Base-by-base conservation (phyloP, 225 moss, liverwort and hornwort species). In the Ulota crispa region DNA sequence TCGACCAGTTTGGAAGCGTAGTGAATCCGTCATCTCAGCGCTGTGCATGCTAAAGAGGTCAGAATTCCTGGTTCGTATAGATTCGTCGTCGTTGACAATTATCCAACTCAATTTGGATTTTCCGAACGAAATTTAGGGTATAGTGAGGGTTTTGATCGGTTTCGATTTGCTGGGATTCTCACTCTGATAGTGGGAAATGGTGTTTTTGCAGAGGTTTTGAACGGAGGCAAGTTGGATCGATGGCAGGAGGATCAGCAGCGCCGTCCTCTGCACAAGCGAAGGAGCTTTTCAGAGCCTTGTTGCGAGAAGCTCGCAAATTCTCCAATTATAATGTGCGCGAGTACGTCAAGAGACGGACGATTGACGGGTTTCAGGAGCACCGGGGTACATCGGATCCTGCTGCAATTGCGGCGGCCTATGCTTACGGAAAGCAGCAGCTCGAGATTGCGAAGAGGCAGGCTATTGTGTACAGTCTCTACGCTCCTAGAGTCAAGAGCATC, bases 301-400 rank as follows among this genome's bases (percentile, higher is more conserved):
- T 93, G 80, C 86, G 93, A 79, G 95, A 95, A 64, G 94, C 68
- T 8, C 89, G 90, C 10, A 95, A 93, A 68, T 94, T 98, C 76
- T 83, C 93, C 60, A 95, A 98, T 67, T 98, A 98, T 70, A 98
- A 97, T 78, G 89, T 98, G 77, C 93, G 95, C 32, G 97, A 98
- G 88, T 98, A 95, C 72, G 93, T 93, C 71, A 94, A 93, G 88
- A 82, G 97, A 80, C 87, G 97, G 68, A 89, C 91, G 7, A 82
- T 90, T 45, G 89, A 87, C 63, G 94, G 91, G 11, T 98, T 95
- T 86, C 88, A 78, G 52, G 87, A 92, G 53, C 70, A 91, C 56
- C 83, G 74, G 18, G 80, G 82, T 10, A 65, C 72, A 7, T 77
- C 87, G 14, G 95, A 97, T 84, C 76, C 91, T 45, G 82, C 89